Percentiles rank a stretch among this genome's conserved stretches.
phyloP scores from a whole-genome alignment of 768 basidiomycete species.

The Collybia sp. region DNA sequence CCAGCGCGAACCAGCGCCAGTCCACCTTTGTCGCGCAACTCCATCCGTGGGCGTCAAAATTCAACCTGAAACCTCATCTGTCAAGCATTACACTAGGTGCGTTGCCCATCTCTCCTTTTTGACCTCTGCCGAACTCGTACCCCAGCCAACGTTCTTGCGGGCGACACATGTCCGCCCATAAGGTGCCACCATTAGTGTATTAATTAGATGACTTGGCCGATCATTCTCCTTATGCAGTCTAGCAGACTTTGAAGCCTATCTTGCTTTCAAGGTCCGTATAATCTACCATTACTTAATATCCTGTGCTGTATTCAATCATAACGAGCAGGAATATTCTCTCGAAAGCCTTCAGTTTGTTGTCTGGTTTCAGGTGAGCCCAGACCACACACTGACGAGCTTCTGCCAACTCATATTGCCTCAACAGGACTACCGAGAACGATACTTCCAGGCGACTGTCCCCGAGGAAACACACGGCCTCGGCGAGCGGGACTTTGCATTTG shows the following conservation, averaged over 20 bases:
- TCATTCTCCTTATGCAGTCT: constrained; percentile 17
- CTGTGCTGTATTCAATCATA: constrained; percentile 8
- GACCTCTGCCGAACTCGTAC: no score
- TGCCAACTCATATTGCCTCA: background rate
- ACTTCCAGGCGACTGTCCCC: constrained; percentile 18
- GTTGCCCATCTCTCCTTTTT: no score
- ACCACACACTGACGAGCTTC: constrained; percentile 4
- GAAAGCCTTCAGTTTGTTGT: constrained; percentile 30
- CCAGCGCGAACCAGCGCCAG: no score
- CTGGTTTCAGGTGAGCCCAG: constrained; percentile 23
- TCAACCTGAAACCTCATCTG: constrained; percentile 18
- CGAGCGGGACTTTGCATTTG: constrained; percentile 17
- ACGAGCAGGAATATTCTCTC: constrained; percentile 21
- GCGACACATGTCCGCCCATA: constrained; percentile 34
- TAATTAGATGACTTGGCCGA: background rate
- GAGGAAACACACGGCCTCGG: constrained; percentile 12
- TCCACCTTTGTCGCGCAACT: constrained; percentile 10
- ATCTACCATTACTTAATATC: constrained; percentile 13
- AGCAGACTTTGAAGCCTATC: constrained; percentile 19
- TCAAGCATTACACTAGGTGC: constrained; percentile 15
- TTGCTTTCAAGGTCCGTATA: constrained; percentile 18
- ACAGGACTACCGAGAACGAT: constrained; percentile 32
- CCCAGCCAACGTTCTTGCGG: constrained; percentile 27
- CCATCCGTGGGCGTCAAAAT: constrained; percentile 15
- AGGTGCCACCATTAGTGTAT: constrained; percentile 15